Evolutionary conservation across 2,329 filamentous ascomycete genomes (phyloP).

Genomic region (Monosporascus sp.): DNA sequence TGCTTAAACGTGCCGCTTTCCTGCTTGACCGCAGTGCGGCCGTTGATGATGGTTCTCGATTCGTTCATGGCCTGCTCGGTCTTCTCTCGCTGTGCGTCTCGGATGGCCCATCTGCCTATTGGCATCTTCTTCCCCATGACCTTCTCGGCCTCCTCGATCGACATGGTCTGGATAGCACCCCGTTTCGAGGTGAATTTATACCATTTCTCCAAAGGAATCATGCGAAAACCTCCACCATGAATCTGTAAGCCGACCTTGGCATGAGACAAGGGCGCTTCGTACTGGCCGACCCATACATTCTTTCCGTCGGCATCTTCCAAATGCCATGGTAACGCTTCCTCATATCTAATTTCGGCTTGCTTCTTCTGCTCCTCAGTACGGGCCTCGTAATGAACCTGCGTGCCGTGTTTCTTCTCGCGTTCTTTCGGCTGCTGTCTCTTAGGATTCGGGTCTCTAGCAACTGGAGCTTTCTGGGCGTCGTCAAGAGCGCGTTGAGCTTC

Average conservation of each 20-base stretch:
- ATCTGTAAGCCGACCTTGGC: constrained; percentile 77
- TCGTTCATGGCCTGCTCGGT: constrained; percentile 54
- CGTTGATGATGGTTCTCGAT: constrained; percentile 56
- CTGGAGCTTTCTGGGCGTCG: constrained; percentile 87
- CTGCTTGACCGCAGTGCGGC: constrained; percentile 58
- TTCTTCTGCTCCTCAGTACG: constrained; percentile 74
- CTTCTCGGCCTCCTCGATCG: constrained; percentile 80
- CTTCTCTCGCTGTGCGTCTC: constrained; percentile 48
- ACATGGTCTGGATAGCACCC: constrained; percentile 65
- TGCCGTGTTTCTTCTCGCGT: constrained; percentile 72
- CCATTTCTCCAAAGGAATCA: constrained; percentile 93
- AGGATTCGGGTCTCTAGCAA: constrained; percentile 52
- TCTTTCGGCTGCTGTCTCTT: constrained; percentile 40
- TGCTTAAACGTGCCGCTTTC: constrained; percentile 62
- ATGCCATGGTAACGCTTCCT: constrained; percentile 95
- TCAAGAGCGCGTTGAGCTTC: constrained; percentile 84
- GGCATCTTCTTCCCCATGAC: constrained; percentile 75
- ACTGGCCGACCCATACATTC: constrained; percentile 88
- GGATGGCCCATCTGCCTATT: constrained; percentile 76
- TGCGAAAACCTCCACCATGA: constrained; percentile 64
- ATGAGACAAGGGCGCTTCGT: constrained; percentile 83
- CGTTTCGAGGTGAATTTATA: constrained; percentile 83
- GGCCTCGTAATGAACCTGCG: constrained; percentile 80
- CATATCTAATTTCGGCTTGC: constrained; percentile 71
- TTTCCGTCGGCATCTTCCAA: constrained; percentile 94